A percentile compares a stretch with the other conserved stretches of the same genome.
Conservation (phyloP, 2,329 filamentous ascomycete genomes). For the Rutstroemia sp. region DNA sequence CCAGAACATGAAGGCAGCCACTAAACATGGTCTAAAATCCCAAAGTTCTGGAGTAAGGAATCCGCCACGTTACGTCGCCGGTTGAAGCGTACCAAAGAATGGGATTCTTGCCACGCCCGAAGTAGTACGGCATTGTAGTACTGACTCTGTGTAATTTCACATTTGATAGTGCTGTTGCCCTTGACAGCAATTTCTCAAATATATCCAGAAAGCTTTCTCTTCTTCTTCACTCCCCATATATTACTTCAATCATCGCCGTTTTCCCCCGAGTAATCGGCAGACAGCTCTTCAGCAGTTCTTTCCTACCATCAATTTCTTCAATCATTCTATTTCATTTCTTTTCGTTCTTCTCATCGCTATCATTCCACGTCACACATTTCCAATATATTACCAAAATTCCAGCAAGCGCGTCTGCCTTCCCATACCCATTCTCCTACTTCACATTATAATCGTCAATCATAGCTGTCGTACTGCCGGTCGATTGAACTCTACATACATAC, state of each 20-base stretch:
- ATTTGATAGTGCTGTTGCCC: constrained; percentile 21
- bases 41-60: constrained; percentile 18
- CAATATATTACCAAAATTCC: constrained; percentile 2
- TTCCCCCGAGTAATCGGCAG: constrained; percentile 2
- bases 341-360: background rate
- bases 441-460: background rate
- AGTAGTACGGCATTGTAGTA: constrained; percentile 16
- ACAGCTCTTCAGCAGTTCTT: constrained; percentile 13
- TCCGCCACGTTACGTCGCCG: constrained; percentile 17
- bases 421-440: background rate
- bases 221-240: constrained; percentile 4
- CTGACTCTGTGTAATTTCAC: constrained; percentile 26
- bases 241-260: constrained; percentile 2
- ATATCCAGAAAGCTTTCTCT: constrained; percentile 5
- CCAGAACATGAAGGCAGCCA: constrained; percentile 9
- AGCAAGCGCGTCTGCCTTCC: constrained; percentile 4
- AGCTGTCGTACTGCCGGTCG: background rate
- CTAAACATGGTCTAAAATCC: constrained; percentile 10
- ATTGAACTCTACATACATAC: background rate
- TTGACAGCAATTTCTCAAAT: constrained; percentile 18
- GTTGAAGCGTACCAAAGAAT: constrained; percentile 22
- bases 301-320: constrained; percentile 10
- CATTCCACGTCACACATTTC: constrained; percentile 15
- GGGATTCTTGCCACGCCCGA: constrained; percentile 15
- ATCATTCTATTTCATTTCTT: background rate